phyloP scores from a whole-genome alignment of 371 early-diverging fungal species.

The Mortierella sp. region DNA sequence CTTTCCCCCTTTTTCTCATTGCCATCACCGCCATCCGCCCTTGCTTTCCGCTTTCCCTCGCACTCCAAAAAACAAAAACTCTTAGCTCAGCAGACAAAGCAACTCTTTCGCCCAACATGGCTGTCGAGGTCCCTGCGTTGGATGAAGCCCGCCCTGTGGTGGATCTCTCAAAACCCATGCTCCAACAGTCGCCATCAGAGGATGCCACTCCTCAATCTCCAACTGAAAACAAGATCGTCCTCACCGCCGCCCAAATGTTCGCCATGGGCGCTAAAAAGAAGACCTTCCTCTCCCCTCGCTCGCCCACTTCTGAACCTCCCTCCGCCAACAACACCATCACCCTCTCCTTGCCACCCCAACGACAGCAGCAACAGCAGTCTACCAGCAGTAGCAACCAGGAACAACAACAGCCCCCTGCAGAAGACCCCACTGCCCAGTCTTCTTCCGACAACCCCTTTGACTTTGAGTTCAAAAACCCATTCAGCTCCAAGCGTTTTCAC shows the following conservation, averaged over 20 bases:
- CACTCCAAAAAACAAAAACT: background rate
- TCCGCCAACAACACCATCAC: slow-evolving; percentile 8
- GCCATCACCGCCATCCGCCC: background rate
- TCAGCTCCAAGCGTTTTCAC: slow-evolving; percentile 30
- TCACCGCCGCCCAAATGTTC: slow-evolving; percentile 34
- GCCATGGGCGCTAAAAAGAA: slow-evolving; percentile 28
- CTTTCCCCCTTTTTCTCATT: background rate
- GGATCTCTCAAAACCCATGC: slow-evolving; percentile 10
- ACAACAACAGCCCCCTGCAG: slow-evolving; percentile 16
- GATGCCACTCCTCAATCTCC: background rate
- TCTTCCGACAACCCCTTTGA: slow-evolving; percentile 40
- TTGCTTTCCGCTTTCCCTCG: background rate
- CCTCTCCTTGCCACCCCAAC: background rate
- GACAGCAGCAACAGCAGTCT: slow-evolving; percentile 11
- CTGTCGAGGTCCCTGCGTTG: slow-evolving; percentile 24
- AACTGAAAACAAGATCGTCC: slow-evolving; percentile 25
- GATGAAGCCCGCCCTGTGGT: slow-evolving; percentile 14
- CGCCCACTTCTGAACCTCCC: slow-evolving; percentile 7
- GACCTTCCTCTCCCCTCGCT: slow-evolving; percentile 17
- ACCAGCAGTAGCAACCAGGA: slow-evolving; percentile 13
- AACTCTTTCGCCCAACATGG: slow-evolving; percentile 15
- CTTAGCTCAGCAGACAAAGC: background rate
- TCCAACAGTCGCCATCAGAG: background rate
- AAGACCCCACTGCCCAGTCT: slow-evolving; percentile 2
- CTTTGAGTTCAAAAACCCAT: slow-evolving; percentile 40